Conservation (phyloP, 2,329 filamentous ascomycete species). For the Hypocreales sp. region DNA sequence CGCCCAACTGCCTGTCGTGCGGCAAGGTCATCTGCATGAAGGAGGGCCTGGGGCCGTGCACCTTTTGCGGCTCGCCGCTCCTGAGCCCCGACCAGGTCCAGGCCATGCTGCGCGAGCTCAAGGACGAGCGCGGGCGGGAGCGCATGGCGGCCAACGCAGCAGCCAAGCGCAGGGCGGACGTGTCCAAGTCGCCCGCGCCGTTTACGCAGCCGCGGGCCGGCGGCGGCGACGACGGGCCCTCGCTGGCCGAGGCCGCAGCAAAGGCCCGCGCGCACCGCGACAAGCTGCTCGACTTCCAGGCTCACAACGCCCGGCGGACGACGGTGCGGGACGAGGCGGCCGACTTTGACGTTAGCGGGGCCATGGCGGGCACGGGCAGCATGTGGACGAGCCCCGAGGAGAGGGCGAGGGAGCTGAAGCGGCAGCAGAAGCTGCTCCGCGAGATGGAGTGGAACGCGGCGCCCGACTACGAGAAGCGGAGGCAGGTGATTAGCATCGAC, state of each 20-base stretch:
- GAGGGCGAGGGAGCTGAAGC: slow-evolving; percentile 66
- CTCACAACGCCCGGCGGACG: slow-evolving; percentile 71
- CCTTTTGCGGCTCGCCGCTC: slow-evolving; percentile 67
- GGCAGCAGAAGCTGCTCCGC: slow-evolving; percentile 67
- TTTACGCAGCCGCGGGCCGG: slow-evolving; percentile 34
- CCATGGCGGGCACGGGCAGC: slow-evolving; percentile 26
- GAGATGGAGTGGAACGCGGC: slow-evolving; percentile 77
- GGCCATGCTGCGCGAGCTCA: slow-evolving; percentile 69
- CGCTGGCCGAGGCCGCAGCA: slow-evolving; percentile 40
- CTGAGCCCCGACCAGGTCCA: slow-evolving; percentile 61
- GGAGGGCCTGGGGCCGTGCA: slow-evolving; percentile 87
- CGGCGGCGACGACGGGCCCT: slow-evolving; percentile 12
- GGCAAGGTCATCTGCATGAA: slow-evolving; percentile 93
- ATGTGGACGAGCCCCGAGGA: slow-evolving; percentile 80
- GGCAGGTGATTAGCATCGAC: slow-evolving; percentile 74
- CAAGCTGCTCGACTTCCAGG: slow-evolving; percentile 66
- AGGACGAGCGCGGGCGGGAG: slow-evolving; percentile 74
- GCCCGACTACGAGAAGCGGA: slow-evolving; percentile 80
- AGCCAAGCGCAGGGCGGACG: slow-evolving; percentile 48
- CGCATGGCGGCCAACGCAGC: slow-evolving; percentile 70
- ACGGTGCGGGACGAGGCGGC: slow-evolving; percentile 74
- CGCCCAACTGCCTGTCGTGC: slow-evolving; percentile 82
- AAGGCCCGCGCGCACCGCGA: slow-evolving; percentile 69
- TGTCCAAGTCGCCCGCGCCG: slow-evolving; percentile 42
- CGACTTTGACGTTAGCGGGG: slow-evolving; percentile 38